Percentiles rank a stretch among this genome's conserved stretches.
Conservation (phyloP, 305 asterid genomes). For the Coffea humblotiana region DNA sequence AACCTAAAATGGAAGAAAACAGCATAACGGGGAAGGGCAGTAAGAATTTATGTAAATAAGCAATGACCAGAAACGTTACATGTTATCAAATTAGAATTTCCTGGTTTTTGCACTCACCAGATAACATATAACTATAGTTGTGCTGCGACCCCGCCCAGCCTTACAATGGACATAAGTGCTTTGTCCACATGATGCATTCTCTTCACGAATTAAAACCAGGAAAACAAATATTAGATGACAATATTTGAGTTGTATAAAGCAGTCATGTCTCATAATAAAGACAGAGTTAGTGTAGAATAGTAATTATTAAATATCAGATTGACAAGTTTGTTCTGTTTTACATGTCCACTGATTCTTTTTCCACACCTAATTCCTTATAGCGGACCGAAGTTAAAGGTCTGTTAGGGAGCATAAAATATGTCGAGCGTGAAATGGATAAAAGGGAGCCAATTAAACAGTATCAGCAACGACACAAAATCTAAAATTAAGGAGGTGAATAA, state of each 20-base stretch:
- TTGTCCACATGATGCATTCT: constrained; percentile 42
- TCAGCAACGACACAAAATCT: too few species aligned
- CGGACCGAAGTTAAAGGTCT: neutral
- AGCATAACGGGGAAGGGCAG: neutral
- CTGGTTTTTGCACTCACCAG: constrained; percentile 41
- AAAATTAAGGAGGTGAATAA: neutral
- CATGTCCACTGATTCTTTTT: too few species aligned
- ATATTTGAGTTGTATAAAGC: neutral
- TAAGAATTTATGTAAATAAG: neutral
- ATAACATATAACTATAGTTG: constrained; percentile 65
- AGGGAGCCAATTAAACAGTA: too few species aligned
- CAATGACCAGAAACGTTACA: neutral
- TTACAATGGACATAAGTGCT: constrained; percentile 71
- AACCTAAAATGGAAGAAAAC: constrained; percentile 36
- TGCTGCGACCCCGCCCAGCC: constrained; percentile 81
- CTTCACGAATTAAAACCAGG: constrained; percentile 24
- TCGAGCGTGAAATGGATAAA: too few species aligned
- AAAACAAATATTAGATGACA: neutral
- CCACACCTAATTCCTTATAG: neutral
- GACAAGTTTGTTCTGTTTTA: neutral
- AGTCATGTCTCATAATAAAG: neutral
- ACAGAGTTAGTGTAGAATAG: neutral
- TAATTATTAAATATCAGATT: neutral
- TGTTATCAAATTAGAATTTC: constrained; percentile 11
- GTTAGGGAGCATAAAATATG: too few species aligned